Evolutionary conservation across 306 rosid species (phyloP).

Genomic region (Ceratonia siliqua): DNA sequence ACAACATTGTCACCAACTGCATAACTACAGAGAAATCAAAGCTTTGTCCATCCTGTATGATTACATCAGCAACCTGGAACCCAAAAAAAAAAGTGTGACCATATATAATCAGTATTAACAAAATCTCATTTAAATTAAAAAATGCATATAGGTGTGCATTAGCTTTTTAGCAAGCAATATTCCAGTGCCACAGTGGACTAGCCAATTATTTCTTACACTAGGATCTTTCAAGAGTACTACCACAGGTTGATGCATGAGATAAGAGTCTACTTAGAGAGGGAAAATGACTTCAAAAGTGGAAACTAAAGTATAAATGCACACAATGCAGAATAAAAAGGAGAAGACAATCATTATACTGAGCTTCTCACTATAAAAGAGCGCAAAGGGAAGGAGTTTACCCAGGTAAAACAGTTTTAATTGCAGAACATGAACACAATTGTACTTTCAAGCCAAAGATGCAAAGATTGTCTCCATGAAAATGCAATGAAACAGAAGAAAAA

Average conservation of each 20-base stretch:
- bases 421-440: constrained; percentile 3
- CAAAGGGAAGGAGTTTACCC: background rate
- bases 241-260: background rate
- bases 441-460: constrained; percentile 7
- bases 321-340: constrained; percentile 19
- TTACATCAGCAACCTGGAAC: constrained; percentile 86
- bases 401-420: background rate
- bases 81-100: constrained; percentile 33
- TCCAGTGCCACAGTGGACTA: constrained; percentile 9
- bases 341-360: background rate
- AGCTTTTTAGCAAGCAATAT: constrained; percentile 22
- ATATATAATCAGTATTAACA: constrained; percentile 26
- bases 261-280: background rate
- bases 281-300: background rate
- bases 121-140: constrained; percentile 4
- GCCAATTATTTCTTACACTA: constrained; percentile 13
- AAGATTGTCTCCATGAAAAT: background rate
- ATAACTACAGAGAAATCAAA: constrained; percentile 80
- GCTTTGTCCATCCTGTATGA: constrained; percentile 79
- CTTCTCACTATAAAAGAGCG: background rate
- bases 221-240: background rate
- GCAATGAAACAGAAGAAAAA: background rate
- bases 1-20: constrained; percentile 82
- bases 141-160: constrained; percentile 28
- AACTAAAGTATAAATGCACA: constrained; percentile 2